These are phyloP conservation scores for Plasmodium gonderi DNA, from an alignment of 169 alveolate genomes.

Conservation along the genomic window DNA sequence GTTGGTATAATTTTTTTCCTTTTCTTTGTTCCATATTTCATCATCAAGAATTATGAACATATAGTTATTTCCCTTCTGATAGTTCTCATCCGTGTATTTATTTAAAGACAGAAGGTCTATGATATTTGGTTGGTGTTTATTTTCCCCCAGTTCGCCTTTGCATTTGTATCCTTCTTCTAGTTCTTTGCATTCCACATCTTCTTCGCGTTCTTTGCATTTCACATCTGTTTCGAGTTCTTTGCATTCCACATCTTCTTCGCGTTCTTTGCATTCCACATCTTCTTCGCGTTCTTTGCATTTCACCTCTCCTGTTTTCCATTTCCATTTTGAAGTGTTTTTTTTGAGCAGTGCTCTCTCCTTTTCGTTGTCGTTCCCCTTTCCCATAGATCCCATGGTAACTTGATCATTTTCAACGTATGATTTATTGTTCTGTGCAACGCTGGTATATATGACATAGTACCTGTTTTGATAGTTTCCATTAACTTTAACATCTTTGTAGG, in stretches of 20 bases:
- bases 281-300: too few species aligned
- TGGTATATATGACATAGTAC: conserved; percentile 58
- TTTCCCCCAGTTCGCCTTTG: background rate
- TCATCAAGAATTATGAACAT: conserved; percentile 45
- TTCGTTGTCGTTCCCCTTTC: too few species aligned
- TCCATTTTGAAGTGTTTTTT: too few species aligned
- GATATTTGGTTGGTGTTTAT: background rate
- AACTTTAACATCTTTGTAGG: conserved; percentile 36
- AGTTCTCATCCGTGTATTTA: conserved; percentile 48
- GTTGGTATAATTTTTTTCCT: conserved; percentile 21
- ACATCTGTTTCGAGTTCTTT: too few species aligned
- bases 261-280: too few species aligned
- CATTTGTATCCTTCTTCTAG: background rate
- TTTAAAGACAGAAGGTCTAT: conserved; percentile 50
- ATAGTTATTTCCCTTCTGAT: conserved; percentile 31
- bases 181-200: background rate
- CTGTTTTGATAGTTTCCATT: conserved; percentile 15
- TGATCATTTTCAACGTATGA: background rate
- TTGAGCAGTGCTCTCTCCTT: too few species aligned
- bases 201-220: too few species aligned
- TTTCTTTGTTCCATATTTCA: conserved; percentile 40
- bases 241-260: too few species aligned
- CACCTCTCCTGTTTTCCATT: too few species aligned
- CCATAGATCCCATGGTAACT: too few species aligned
- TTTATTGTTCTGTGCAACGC: background rate